phyloP scores from a whole-genome alignment of 768 basidiomycete species.

The Mycena metata region DNA sequence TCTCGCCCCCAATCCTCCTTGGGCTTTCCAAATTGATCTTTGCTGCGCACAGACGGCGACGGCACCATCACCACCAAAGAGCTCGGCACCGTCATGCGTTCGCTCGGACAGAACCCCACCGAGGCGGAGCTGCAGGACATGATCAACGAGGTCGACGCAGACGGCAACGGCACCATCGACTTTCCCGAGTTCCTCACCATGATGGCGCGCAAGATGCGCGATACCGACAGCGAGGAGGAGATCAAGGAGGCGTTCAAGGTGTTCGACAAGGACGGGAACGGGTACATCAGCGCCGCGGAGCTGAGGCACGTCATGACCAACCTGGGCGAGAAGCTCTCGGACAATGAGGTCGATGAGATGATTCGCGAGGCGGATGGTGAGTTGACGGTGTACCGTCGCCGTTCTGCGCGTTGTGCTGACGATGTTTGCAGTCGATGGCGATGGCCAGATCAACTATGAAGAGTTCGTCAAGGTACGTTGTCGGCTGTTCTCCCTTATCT shows the following conservation, averaged over 20 bases:
- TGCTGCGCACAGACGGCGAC: conserved; percentile 54
- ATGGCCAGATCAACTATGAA: conserved; percentile 40
- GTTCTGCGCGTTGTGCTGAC: background rate
- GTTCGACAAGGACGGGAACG: conserved; percentile 85
- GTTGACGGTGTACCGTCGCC: background rate
- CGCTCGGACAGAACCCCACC: conserved; percentile 63
- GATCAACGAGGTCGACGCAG: conserved; percentile 63
- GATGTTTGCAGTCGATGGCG: conserved; percentile 29
- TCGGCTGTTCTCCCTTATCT: background rate
- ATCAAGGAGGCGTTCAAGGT: conserved; percentile 60
- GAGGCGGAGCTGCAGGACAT: conserved; percentile 63
- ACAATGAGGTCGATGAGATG: conserved; percentile 52
- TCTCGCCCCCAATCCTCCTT: background rate
- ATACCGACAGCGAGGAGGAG: conserved; percentile 60
- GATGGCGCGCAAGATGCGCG: conserved; percentile 59
- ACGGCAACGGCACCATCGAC: conserved; percentile 61
- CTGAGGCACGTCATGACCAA: conserved; percentile 89
- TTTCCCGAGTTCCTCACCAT: conserved; percentile 62
- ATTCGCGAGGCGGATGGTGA: conserved; percentile 69
- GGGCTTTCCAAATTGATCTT: too few species aligned
- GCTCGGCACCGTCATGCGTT: conserved; percentile 62
- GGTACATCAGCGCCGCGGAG: conserved; percentile 84
- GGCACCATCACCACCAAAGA: conserved; percentile 65
- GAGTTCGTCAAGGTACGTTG: conserved; percentile 48
- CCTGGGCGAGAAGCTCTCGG: conserved; percentile 57